Base-by-base conservation (phyloP, 352 stramenopile species). In the Phytopythium sindhum region DNA sequence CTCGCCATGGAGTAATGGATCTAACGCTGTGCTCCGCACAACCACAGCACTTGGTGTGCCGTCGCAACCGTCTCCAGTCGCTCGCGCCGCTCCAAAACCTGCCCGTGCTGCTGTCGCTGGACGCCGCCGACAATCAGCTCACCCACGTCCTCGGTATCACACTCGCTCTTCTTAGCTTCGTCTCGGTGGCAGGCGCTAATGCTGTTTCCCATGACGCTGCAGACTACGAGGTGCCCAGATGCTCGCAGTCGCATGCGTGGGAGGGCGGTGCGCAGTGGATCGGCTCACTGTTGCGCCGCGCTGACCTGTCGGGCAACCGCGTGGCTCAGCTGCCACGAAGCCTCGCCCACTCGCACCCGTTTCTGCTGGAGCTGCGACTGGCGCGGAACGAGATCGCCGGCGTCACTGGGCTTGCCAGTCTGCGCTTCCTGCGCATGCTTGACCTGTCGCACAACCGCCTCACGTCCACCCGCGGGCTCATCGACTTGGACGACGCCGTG, bases 401-500 rank as follows among this genome's bases (percentile, higher is more conserved):
- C 11, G 79, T 91, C 19, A 68, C 77, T 7, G 79, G 84, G 11
- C 60, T 93, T 42, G 62, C 72, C 19, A 54, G 70, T 8, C 67
- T 93, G 26, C 77, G 77, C 9, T 91, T 89, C 60, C 67, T 93
- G 28, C 79, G 84, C 23, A 63, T 90, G 17, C 56, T 93, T 7
- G 81, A 91, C 56, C 69, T 93, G 3, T 91, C 84, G 19, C 68
- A 89, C 70, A 93, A 93, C 48, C 63, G 60, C 8, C 69, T 93
- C 33, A 71, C 64, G 14, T 78, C 70, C 4, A 84, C 78, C 17
- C 39, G 53, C 21, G 77, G 75, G 5, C 71, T 93, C 41, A 8
- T 77, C 14, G 5, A 19, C 10, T 29, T 42, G 31, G 29, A 39
- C 37, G 19, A 11, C 19, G 23, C 11, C 41, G 3, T 1, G 33